Evolutionary conservation across 768 basidiomycete genomes (phyloP).

Genomic region (Galerina marginata): DNA sequence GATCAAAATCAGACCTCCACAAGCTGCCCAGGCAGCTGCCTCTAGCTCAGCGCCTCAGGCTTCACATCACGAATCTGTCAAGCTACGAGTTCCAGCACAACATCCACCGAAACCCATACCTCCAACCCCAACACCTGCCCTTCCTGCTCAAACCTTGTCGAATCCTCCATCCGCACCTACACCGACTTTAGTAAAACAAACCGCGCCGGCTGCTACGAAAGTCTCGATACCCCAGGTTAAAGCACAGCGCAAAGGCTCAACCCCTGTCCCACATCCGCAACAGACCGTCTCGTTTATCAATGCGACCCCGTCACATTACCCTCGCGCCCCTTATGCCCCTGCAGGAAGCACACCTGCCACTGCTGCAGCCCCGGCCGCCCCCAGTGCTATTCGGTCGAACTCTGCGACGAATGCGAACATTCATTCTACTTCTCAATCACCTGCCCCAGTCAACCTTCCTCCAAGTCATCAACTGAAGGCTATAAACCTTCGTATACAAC

Average conservation of each 20-base stretch:
- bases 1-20: constrained; percentile 76
- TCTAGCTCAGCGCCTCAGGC: constrained; percentile 26
- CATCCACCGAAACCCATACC: constrained; percentile 11
- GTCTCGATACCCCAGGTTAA: constrained; percentile 31
- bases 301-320: constrained; percentile 53
- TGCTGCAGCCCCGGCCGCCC: constrained; percentile 25
- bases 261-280: constrained; percentile 38
- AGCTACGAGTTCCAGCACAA: constrained; percentile 44
- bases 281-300: constrained; percentile 40
- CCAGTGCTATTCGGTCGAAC: constrained; percentile 27
- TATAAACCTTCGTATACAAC: constrained; percentile 60
- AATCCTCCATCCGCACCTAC: constrained; percentile 28
- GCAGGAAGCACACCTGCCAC: constrained; percentile 7
- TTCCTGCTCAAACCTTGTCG: constrained; percentile 28
- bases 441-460: constrained; percentile 29
- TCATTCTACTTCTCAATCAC: constrained; percentile 39
- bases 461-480: constrained; percentile 54
- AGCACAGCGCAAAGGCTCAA: constrained; percentile 31
- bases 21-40: constrained; percentile 38
- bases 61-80: constrained; percentile 23
- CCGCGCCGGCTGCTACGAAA: constrained; percentile 21
- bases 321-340: constrained; percentile 39
- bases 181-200: constrained; percentile 20
- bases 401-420: constrained; percentile 28
- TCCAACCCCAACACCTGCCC: constrained; percentile 24